phyloP scores from a whole-genome alignment of 139 green algal genomes.

The Chlamydomonas incerta region DNA sequence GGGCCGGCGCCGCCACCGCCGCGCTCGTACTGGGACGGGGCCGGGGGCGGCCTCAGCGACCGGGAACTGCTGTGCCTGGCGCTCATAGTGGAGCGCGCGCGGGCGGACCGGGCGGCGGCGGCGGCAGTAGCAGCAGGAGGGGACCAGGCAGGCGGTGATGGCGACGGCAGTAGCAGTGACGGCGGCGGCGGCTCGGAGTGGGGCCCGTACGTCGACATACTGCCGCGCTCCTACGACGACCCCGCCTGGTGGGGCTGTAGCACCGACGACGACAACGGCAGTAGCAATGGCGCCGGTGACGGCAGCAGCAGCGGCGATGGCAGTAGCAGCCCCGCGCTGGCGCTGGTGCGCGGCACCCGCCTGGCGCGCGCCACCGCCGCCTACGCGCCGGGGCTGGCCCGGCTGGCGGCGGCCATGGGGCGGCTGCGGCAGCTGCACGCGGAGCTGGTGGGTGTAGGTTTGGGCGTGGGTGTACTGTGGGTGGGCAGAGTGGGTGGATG shows the following conservation, averaged over 20 bases:
- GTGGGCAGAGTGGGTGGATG: too few relatives aligned
- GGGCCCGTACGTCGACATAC: conserved; percentile 58
- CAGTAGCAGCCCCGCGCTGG: conserved; percentile 40
- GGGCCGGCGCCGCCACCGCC: not conserved
- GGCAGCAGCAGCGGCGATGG: conserved; percentile 60
- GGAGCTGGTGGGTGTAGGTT: not conserved
- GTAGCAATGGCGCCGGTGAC: conserved; percentile 65
- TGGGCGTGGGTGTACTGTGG: too few relatives aligned
- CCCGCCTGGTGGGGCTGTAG: conserved; percentile 18
- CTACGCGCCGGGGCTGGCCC: conserved; percentile 26
- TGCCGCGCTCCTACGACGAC: conserved; percentile 59
- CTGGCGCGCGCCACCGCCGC: conserved; percentile 48
- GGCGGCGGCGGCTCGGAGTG: conserved; percentile 39
- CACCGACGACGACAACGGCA: not conserved
- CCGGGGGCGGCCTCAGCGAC: conserved; percentile 19
- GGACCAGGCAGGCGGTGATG: too few relatives aligned
- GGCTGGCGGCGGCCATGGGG: conserved; percentile 29
- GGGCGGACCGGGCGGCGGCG: too few relatives aligned
- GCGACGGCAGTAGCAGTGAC: not conserved
- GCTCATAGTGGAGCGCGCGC: conserved; percentile 55
- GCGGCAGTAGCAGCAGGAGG: too few relatives aligned
- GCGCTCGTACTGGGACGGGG: not conserved
- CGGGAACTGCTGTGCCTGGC: conserved; percentile 62
- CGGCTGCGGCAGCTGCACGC: conserved; percentile 39
- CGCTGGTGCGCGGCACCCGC: conserved; percentile 58